Evolutionary conservation across 164 flowering plant species (phyloP), one percentile per base, ranked within the genome.

Genomic region (Aristolochia contorta): DNA sequence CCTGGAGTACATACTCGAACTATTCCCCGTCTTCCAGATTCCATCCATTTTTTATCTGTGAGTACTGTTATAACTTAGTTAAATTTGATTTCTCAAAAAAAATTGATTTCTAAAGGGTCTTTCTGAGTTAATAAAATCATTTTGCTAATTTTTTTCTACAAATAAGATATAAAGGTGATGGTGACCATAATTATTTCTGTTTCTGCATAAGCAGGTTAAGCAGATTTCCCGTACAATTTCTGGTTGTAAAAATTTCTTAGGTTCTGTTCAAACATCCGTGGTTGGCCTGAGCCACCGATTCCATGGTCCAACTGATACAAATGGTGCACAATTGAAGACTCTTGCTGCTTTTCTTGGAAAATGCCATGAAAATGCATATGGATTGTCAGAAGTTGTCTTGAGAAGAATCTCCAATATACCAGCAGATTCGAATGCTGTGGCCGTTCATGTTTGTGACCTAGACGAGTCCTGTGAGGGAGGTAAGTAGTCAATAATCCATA

Each of bases 211-310:
- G 43, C 76, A 77, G 84, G 76, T 57, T 65, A 49, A 63, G 59
- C 66, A 47, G 15, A 25, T 22, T 47, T 32, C 60, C 54, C 18
- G 54, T 53, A 56, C 67, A 37, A 37, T 37, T 37, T 20, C 25
- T 63, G 60, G 59, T 78, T 48, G 54, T 7, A 52, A 57, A 58
- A 76, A 78, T 68, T 69, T 79, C 54, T 69, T 91, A 55, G 91
- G 89, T 57, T 75, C 79, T 37, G 77, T 84, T 71, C 85, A 83
- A 76, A 75, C 96, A 65, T 86, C 85, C 58, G 82, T 86, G n/a
- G 93, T 84, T 69, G 96, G 97, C 63, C 59, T 86, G 55, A 88
- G 82, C 69, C 78, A 91, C 70, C 87, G 85, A 54, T 91, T 84
- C 68, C 83, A 69, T 57, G 52, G 72, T 60, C 72, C 80, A 56